phyloP scores from a whole-genome alignment of 2,329 filamentous ascomycete species.

The Fusarium verrucosum region DNA sequence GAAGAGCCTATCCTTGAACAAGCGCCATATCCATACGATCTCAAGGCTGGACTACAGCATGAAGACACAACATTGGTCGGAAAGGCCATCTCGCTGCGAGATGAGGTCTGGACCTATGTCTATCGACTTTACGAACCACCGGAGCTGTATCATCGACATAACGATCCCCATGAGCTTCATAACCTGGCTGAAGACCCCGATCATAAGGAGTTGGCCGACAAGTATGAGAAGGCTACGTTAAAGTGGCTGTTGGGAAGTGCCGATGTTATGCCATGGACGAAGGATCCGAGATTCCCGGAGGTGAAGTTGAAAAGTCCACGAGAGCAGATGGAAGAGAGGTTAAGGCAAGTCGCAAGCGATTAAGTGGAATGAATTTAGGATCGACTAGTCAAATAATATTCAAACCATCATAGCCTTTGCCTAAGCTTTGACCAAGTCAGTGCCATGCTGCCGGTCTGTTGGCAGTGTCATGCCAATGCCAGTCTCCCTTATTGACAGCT shows the following conservation, averaged over 20 bases:
- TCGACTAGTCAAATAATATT: too few relatives aligned
- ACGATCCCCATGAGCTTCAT: constrained; percentile 52
- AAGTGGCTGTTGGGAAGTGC: constrained; percentile 51
- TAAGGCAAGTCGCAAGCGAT: constrained; percentile 14
- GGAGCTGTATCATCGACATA: constrained; percentile 54
- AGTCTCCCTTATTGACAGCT: too few relatives aligned
- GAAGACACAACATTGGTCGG: constrained; percentile 55
- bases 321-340: constrained; percentile 37
- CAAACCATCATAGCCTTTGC: too few relatives aligned
- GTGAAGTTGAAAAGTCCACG: constrained; percentile 3
- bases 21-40: constrained; percentile 56
- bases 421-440: too few relatives aligned
- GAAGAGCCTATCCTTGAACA: constrained; percentile 59
- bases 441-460: too few relatives aligned
- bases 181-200: constrained; percentile 49
- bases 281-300: constrained; percentile 49
- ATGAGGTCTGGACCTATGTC: constrained; percentile 53
- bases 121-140: constrained; percentile 57
- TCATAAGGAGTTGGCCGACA: constrained; percentile 35
- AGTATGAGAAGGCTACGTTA: constrained; percentile 47
- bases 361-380: too few relatives aligned
- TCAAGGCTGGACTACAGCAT: constrained; percentile 57
- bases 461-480: too few relatives aligned
- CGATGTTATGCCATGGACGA: constrained; percentile 50
- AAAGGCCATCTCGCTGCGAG: constrained; percentile 52